phyloP scores from a whole-genome alignment of 768 basidiomycete genomes.

The Cystobasidium tubakii region DNA sequence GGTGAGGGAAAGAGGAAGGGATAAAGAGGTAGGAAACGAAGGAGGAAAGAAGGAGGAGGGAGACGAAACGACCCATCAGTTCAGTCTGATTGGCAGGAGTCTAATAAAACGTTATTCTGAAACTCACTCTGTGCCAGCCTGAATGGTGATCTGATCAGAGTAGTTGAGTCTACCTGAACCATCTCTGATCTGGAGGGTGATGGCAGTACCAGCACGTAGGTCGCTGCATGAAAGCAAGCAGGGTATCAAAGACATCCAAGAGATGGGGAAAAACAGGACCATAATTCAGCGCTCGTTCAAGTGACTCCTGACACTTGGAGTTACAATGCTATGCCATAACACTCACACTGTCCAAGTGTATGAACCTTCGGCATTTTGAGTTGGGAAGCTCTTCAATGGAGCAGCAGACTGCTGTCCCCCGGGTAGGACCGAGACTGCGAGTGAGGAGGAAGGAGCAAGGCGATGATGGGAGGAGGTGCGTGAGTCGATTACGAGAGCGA shows the following conservation, averaged over 20 bases:
- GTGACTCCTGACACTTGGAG: too few relatives aligned
- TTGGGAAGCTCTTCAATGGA: constrained; percentile 33
- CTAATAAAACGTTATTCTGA: too few relatives aligned
- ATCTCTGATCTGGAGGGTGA: constrained; percentile 37
- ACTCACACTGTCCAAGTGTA: constrained; percentile 41
- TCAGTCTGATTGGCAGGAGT: too few relatives aligned
- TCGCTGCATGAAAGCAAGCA: constrained; percentile 20
- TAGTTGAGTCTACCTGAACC: constrained; percentile 21
- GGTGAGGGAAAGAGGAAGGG: neutral
- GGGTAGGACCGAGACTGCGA: constrained; percentile 29
- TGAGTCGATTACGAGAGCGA: too few relatives aligned
- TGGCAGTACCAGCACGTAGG: constrained; percentile 42
- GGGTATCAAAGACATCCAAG: neutral
- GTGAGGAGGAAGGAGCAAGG: neutral
- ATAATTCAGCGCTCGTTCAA: too few relatives aligned
- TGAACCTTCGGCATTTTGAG: constrained; percentile 32
- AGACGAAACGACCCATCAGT: too few relatives aligned
- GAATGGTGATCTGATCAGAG: constrained; percentile 24
- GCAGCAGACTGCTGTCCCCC: constrained; percentile 36
- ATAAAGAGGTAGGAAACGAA: neutral
- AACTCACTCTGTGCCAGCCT: constrained; percentile 16
- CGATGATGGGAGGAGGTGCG: too few relatives aligned
- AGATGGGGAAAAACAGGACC: neutral
- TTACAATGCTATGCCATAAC: too few relatives aligned
- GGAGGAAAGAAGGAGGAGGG: too few relatives aligned